phyloP scores from a whole-genome alignment of 2,329 filamentous ascomycete genomes.

The Colletotrichum chrysophilum region DNA sequence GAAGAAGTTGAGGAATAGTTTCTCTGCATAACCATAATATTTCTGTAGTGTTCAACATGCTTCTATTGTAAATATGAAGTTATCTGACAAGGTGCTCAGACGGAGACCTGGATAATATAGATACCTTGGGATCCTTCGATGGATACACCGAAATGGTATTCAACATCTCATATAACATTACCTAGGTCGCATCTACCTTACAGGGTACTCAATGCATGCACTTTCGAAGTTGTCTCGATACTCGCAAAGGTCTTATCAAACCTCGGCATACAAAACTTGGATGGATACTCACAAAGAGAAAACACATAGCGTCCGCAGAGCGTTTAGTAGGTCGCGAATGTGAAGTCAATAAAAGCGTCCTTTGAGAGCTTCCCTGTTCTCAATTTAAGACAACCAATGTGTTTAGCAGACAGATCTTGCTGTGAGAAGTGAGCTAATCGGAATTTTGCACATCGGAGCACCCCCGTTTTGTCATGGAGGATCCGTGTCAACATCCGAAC shows the following conservation, averaged over 20 bases:
- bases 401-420: background rate
- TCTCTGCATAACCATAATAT: rapidly evolving
- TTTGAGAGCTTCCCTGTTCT: background rate
- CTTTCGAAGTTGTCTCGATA: background rate
- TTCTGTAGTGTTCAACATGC: background rate
- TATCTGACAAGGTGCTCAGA: background rate
- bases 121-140: background rate
- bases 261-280: background rate
- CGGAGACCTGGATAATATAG: rapidly evolving
- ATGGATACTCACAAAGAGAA: background rate
- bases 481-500: background rate
- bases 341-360: background rate
- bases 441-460: background rate
- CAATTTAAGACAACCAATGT: background rate
- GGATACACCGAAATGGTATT: no score
- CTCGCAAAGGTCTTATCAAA: background rate
- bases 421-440: background rate
- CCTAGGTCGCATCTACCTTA: rapidly evolving
- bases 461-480: background rate
- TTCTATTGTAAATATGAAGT: rapidly evolving
- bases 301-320: background rate
- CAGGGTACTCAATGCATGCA: background rate
- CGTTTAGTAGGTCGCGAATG: background rate
- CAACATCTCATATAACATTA: no score
- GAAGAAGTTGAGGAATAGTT: background rate